Conservation (phyloP, 75 land plant species). For the Picea glauca region DNA sequence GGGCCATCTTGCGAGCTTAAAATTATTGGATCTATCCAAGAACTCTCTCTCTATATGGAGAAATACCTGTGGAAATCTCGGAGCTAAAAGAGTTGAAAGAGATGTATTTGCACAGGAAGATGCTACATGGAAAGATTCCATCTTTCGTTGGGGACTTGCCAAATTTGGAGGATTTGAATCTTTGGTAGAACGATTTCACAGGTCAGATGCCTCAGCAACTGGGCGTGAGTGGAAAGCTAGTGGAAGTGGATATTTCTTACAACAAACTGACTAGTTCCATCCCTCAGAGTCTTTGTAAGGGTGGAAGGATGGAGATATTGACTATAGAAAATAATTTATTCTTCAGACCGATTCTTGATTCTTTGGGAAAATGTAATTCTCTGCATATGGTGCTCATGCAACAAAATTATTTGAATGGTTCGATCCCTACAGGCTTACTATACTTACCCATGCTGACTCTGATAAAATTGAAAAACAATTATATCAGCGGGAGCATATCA, state of each 20-base stretch:
- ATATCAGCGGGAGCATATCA: conserved; percentile 26
- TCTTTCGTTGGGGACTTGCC: conserved; percentile 55
- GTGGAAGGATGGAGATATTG: conserved; percentile 53
- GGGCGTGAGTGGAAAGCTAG: background rate
- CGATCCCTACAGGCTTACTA: conserved; percentile 58
- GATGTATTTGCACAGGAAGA: conserved; percentile 66
- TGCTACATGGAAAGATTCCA: conserved; percentile 62
- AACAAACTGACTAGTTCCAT: too few species aligned
- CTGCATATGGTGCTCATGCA: conserved; percentile 68
- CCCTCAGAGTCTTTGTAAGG: conserved; percentile 64
- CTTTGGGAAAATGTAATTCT: conserved; percentile 55
- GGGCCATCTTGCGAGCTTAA: conserved; percentile 52
- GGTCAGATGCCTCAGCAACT: conserved; percentile 17
- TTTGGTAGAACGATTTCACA: conserved; percentile 80
- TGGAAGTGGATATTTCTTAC: background rate
- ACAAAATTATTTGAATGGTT: conserved; percentile 64
- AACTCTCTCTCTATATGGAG: conserved; percentile 66
- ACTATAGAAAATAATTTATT: conserved; percentile 61
- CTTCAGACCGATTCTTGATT: conserved; percentile 61
- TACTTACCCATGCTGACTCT: conserved; percentile 60
- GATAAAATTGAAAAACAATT: conserved; percentile 56
- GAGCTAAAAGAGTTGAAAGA: conserved; percentile 46
- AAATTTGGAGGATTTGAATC: conserved; percentile 47
- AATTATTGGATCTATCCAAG: conserved; percentile 50
- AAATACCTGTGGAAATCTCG: conserved; percentile 47